Evolutionary conservation across 768 basidiomycete species (phyloP).

Genomic region (Lactarius pseudohatsudake): DNA sequence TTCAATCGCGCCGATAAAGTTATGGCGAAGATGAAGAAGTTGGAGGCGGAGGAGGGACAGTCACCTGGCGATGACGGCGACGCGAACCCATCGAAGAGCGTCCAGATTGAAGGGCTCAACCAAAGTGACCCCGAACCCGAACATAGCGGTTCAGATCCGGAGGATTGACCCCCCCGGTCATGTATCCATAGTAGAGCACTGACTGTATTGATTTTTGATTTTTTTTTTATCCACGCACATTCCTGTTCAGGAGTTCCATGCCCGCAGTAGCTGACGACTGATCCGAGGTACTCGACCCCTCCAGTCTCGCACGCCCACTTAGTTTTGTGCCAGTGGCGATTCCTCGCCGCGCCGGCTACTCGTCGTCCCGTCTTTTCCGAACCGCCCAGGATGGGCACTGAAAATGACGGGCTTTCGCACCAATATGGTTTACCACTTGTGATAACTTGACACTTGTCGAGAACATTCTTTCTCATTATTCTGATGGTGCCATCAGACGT

Average conservation of each 20-base stretch:
- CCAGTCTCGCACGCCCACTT: conserved; percentile 1
- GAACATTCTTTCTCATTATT: conserved; percentile 2
- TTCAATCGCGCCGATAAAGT: conserved; percentile 96
- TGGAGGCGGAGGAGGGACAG: conserved; percentile 54
- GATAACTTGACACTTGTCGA: neutral
- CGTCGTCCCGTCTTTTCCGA: neutral
- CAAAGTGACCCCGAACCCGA: conserved; percentile 34
- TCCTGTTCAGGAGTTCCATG: conserved; percentile 13
- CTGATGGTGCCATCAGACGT: neutral
- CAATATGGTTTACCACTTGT: neutral
- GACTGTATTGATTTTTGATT: conserved; percentile 13
- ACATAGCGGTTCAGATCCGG: conserved; percentile 40
- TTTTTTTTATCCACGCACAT: conserved; percentile 8
- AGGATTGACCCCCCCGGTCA: conserved; percentile 25
- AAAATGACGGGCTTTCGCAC: conserved; percentile 2
- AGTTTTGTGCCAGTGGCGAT: neutral
- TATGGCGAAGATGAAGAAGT: conserved; percentile 81
- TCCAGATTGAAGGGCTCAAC: conserved; percentile 36
- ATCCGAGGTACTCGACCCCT: conserved; percentile 16
- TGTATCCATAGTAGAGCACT: conserved; percentile 11
- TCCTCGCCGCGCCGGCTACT: neutral
- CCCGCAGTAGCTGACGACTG: conserved; percentile 10
- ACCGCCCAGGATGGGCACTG: conserved; percentile 4
- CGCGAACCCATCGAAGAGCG: conserved; percentile 34
- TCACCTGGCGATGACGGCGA: conserved; percentile 45